Percentiles rank a stretch among this genome's conserved stretches.
phyloP scores from a whole-genome alignment of 2,329 filamentous ascomycete species.

The Epichloe gansuensis region DNA sequence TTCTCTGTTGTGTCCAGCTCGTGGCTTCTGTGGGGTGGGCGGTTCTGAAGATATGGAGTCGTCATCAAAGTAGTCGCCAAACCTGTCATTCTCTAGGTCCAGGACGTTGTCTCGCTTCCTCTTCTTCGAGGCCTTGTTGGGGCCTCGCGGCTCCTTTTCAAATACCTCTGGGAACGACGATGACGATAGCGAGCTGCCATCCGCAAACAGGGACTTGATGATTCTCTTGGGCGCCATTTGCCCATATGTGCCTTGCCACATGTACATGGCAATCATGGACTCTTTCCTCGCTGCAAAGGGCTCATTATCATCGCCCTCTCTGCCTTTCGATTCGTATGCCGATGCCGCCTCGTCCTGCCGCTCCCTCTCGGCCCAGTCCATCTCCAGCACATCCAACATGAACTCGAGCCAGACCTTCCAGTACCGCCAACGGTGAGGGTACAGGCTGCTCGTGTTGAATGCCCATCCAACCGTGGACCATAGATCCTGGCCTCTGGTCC shows the following conservation, averaged over 20 bases:
- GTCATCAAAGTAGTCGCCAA: slow-evolving; percentile 47
- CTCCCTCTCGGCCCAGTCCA: slow-evolving; percentile 50
- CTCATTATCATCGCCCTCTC: slow-evolving; percentile 12
- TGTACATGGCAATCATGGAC: slow-evolving; percentile 50
- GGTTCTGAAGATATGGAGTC: slow-evolving; percentile 39
- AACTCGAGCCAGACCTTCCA: slow-evolving; percentile 74
- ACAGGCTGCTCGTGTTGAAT: slow-evolving; percentile 70
- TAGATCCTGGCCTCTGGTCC: slow-evolving; percentile 68
- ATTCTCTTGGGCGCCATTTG: slow-evolving; percentile 39
- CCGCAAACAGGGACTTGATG: slow-evolving; percentile 54
- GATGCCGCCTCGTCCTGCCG: slow-evolving; percentile 30
- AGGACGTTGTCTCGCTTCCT: slow-evolving; percentile 34
- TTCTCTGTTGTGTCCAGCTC: slow-evolving; percentile 11
- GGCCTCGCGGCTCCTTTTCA: slow-evolving; percentile 41
- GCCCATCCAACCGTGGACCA: slow-evolving; percentile 87
- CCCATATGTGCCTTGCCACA: slow-evolving; percentile 32
- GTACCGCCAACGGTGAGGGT: slow-evolving; percentile 63
- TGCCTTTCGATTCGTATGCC: slow-evolving; percentile 11
- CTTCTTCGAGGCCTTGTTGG: slow-evolving; percentile 30
- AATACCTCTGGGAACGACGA: slow-evolving; percentile 54
- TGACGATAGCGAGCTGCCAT: slow-evolving; percentile 40
- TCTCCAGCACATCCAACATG: slow-evolving; percentile 65
- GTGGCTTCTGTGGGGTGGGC: slow-evolving; percentile 29
- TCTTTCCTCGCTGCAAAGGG: slow-evolving; percentile 26
- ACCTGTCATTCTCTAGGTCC: slow-evolving; percentile 46